Evolutionary conservation across 768 basidiomycete species (phyloP).

Genomic region (Piloderma croceum): DNA sequence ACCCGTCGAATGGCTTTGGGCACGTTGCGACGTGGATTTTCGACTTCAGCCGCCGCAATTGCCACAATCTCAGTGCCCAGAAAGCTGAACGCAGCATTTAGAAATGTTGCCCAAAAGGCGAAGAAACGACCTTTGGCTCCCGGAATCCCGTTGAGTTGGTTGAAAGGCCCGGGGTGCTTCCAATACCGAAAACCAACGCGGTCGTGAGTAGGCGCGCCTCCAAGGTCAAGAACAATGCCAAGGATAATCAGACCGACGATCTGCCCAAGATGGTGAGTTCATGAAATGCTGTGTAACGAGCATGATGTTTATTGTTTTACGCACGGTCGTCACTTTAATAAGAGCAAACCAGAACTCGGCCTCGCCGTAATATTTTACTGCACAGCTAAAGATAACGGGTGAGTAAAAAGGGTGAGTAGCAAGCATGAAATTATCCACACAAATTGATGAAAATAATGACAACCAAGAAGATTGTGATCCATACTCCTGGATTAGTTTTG

Average conservation of each 20-base stretch:
- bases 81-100: conserved; percentile 68
- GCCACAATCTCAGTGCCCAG: conserved; percentile 77
- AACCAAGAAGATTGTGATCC: conserved; percentile 36
- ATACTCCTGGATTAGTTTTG: conserved; percentile 17
- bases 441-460: conserved; percentile 38
- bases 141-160: conserved; percentile 48
- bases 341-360: conserved; percentile 72
- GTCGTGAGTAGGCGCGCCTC: conserved; percentile 36
- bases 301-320: neutral
- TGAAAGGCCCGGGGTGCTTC: conserved; percentile 43
- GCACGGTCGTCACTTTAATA: conserved; percentile 51
- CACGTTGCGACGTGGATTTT: conserved; percentile 71
- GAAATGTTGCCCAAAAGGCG: conserved; percentile 67
- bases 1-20: conserved; percentile 64
- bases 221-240: conserved; percentile 63
- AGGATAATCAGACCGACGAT: conserved; percentile 50
- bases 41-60: conserved; percentile 51
- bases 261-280: conserved; percentile 8
- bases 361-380: conserved; percentile 54
- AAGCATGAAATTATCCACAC: conserved; percentile 22
- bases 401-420: neutral
- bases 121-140: conserved; percentile 54
- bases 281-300: no score
- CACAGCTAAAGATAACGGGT: conserved; percentile 11
- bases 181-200: conserved; percentile 33